Evolutionary conservation across 768 basidiomycete species (phyloP).

Genomic region (Leccinum uliginosum): DNA sequence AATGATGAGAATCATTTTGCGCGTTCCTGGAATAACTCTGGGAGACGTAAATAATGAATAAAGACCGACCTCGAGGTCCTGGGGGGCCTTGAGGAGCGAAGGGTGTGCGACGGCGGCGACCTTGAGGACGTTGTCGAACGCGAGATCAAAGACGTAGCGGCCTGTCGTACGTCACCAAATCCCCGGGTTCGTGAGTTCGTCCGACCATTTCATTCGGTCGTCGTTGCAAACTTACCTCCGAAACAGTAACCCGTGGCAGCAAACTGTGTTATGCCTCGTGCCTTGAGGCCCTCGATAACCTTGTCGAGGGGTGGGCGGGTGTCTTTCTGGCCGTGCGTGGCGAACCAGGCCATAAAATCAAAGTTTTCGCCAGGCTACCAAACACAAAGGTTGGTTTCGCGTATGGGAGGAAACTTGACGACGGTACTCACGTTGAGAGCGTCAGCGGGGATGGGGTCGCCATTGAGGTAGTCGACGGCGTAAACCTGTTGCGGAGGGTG

Average conservation of each 20-base stretch:
- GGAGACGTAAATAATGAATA: neutral
- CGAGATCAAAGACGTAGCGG: conserved; percentile 49
- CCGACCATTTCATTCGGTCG: neutral
- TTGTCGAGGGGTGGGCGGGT: conserved; percentile 48
- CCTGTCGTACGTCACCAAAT: neutral
- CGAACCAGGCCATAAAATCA: conserved; percentile 39
- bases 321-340: conserved; percentile 33
- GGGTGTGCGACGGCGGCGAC: conserved; percentile 56
- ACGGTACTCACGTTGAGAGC: neutral
- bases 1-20: neutral
- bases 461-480: conserved; percentile 29
- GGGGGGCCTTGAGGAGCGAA: conserved; percentile 53
- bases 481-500: neutral
- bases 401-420: neutral
- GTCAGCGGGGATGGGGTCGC: neutral
- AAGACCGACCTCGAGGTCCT: conserved; percentile 53
- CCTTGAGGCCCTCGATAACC: conserved; percentile 53
- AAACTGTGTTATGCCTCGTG: conserved; percentile 52
- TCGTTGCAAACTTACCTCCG: conserved; percentile 40
- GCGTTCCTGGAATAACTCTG: neutral
- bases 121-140: conserved; percentile 48
- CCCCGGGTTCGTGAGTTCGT: neutral
- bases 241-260: conserved; percentile 69
- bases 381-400: neutral
- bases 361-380: conserved; percentile 21